Percentiles rank a stretch among this genome's conserved stretches.
These are phyloP conservation scores for Stentor coeruleus DNA, from an alignment of 73 alveolate genomes.

Conservation along the genomic window DNA sequence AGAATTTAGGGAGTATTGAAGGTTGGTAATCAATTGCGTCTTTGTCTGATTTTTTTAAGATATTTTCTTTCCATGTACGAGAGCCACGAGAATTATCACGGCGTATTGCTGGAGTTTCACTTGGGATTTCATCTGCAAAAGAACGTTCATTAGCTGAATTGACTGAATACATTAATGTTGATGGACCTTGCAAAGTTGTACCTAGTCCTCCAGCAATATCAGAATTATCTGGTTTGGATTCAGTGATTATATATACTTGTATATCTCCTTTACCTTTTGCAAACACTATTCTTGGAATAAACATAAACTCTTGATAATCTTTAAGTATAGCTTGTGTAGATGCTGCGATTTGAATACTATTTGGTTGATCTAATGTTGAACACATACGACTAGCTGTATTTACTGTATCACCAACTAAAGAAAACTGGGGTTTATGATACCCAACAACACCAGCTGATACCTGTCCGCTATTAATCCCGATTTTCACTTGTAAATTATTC, in stretches of 20 bases:
- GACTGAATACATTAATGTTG: neutral
- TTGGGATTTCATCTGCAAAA: neutral
- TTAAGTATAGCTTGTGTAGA: neutral
- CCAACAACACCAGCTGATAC: constrained; percentile 69
- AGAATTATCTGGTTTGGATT: neutral
- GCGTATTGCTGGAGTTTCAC: neutral
- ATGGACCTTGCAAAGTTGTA: neutral
- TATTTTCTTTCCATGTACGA: neutral
- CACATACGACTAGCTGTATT: constrained; percentile 54
- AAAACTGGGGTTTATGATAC: constrained; percentile 53
- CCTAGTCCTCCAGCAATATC: constrained; percentile 4
- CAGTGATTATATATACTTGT: neutral
- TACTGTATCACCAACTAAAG: constrained; percentile 60
- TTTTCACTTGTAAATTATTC: constrained; percentile 41
- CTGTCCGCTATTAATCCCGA: constrained; percentile 51
- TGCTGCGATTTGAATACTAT: neutral
- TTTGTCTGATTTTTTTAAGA: neutral
- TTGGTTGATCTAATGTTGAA: constrained; percentile 30
- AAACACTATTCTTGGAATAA: constrained; percentile 27
- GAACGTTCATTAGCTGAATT: neutral
- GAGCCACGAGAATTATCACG: neutral
- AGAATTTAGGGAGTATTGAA: too few species aligned
- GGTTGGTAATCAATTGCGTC: neutral
- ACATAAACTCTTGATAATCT: constrained; percentile 14
- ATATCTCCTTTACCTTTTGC: constrained; percentile 35